A percentile compares a stretch with the other conserved stretches of the same genome.
phyloP scores from a whole-genome alignment of 2,329 filamentous ascomycete species.

The Monilinia laxa region DNA sequence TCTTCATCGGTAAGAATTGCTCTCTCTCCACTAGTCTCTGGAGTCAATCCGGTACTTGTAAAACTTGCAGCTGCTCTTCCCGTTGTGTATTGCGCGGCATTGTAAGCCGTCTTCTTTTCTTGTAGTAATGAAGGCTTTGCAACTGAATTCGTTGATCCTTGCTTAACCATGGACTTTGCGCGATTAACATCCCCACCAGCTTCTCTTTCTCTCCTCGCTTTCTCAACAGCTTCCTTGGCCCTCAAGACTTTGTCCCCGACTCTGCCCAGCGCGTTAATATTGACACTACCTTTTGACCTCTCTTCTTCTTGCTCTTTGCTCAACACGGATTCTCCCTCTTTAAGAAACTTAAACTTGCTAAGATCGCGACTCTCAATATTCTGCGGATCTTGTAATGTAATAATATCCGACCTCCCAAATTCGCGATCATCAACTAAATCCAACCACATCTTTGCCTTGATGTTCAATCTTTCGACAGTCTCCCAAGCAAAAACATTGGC shows the following conservation, averaged over 20 bases:
- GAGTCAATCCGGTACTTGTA: constrained; percentile 90
- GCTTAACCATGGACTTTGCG: constrained; percentile 44
- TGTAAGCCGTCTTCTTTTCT: constrained; percentile 67
- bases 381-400: constrained; percentile 93
- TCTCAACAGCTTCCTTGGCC: constrained; percentile 91
- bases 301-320: constrained; percentile 71
- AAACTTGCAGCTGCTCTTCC: constrained; percentile 90
- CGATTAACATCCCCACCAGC: constrained; percentile 59
- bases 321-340: constrained; percentile 71
- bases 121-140: constrained; percentile 49
- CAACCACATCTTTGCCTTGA: constrained; percentile 94
- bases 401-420: constrained; percentile 87
- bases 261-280: constrained; percentile 75
- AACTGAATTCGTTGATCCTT: constrained; percentile 38
- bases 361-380: constrained; percentile 81
- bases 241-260: constrained; percentile 79
- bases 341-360: constrained; percentile 83
- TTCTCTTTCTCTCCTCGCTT: constrained; percentile 73
- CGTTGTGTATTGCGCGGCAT: constrained; percentile 86
- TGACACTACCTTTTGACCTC: constrained; percentile 67
- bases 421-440: constrained; percentile 85
- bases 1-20: constrained; percentile 90
- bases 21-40: constrained; percentile 83
- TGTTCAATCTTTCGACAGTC: constrained; percentile 90
- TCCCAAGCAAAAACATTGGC: constrained; percentile 98